Percentiles rank a stretch among this genome's conserved stretches.
Evolutionary conservation across 2,329 filamentous ascomycete species (phyloP).

Genomic region (Emergomyces pasteurianus): DNA sequence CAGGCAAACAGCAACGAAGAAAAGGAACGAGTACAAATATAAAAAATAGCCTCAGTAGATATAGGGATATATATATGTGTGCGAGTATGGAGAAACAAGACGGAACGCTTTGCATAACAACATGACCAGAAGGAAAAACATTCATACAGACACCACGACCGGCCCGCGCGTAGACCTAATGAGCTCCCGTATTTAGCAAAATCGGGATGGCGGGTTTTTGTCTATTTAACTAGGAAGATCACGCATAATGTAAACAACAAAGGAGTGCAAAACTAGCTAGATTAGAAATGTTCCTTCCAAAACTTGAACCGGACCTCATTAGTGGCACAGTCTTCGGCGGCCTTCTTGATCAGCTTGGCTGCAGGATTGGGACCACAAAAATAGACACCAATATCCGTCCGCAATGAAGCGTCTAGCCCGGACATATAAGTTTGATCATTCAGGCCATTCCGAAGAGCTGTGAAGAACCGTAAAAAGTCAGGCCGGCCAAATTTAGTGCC

Average conservation of each 20-base stretch:
- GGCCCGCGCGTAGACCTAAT: neutral
- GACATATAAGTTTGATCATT: conserved; percentile 72
- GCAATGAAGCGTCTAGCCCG: conserved; percentile 62
- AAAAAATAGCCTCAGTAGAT: neutral
- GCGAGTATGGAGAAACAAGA: neutral
- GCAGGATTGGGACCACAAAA: conserved; percentile 81
- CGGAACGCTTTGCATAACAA: neutral
- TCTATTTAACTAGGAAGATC: neutral
- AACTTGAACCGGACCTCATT: conserved; percentile 86
- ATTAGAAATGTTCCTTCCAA: conserved; percentile 82
- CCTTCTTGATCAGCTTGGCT: conserved; percentile 74
- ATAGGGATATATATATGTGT: neutral
- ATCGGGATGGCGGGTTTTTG: neutral
- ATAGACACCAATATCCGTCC: conserved; percentile 89
- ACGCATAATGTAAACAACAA: neutral
- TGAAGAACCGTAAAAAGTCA: conserved; percentile 71
- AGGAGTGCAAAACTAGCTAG: conserved; percentile 4
- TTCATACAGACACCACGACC: neutral
- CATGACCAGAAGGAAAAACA: neutral
- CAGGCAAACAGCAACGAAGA: neutral
- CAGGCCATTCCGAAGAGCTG: conserved; percentile 78
- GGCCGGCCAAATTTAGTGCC: conserved; percentile 92
- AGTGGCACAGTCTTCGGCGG: conserved; percentile 59
- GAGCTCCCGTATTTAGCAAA: neutral
- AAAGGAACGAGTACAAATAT: conserved; percentile 4